These are phyloP conservation scores for Microthyrium microscopicum DNA, from an alignment of 2,329 filamentous ascomycete species.

Conservation along the genomic window DNA sequence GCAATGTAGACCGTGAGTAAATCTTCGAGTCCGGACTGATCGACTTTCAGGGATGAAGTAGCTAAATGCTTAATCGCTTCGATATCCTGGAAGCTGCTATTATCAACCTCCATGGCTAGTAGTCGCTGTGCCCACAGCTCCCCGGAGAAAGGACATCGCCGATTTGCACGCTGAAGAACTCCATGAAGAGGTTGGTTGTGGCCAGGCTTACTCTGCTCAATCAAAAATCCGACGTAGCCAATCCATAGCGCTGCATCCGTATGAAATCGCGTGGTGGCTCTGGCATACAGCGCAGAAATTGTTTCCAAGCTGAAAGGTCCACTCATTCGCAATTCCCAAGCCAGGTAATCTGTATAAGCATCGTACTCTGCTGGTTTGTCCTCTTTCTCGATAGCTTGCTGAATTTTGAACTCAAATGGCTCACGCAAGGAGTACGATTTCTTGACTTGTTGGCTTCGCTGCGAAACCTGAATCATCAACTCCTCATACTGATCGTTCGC, in stretches of 20 bases:
- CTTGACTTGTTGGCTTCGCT: conserved; percentile 47
- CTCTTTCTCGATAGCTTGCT: conserved; percentile 37
- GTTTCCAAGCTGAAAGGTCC: conserved; percentile 35
- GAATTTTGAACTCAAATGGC: conserved; percentile 49
- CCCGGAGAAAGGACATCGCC: conserved; percentile 88
- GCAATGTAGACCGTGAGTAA: conserved; percentile 82
- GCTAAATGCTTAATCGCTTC: conserved; percentile 85
- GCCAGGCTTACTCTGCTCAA: conserved; percentile 29
- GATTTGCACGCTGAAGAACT: conserved; percentile 63
- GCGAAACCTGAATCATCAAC: conserved; percentile 52
- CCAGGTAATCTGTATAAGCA: conserved; percentile 51
- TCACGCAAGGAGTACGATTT: conserved; percentile 47
- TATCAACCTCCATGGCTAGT: conserved; percentile 64
- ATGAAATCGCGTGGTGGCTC: conserved; percentile 58
- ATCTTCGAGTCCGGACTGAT: conserved; percentile 71
- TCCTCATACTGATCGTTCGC: conserved; percentile 55
- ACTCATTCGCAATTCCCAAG: conserved; percentile 61
- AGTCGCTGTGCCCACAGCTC: conserved; percentile 82
- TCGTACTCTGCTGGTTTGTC: conserved; percentile 40
- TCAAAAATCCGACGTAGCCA: conserved; percentile 63
- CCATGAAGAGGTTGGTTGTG: conserved; percentile 39
- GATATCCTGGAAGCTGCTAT: conserved; percentile 60
- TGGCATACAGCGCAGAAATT: conserved; percentile 52
- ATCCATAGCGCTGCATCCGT: conserved; percentile 65
- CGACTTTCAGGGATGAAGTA: conserved; percentile 69